Evolutionary conservation across 441 rosid genomes (phyloP), one percentile per base, ranked within the genome.

Genomic region (Jatropha multifida): DNA sequence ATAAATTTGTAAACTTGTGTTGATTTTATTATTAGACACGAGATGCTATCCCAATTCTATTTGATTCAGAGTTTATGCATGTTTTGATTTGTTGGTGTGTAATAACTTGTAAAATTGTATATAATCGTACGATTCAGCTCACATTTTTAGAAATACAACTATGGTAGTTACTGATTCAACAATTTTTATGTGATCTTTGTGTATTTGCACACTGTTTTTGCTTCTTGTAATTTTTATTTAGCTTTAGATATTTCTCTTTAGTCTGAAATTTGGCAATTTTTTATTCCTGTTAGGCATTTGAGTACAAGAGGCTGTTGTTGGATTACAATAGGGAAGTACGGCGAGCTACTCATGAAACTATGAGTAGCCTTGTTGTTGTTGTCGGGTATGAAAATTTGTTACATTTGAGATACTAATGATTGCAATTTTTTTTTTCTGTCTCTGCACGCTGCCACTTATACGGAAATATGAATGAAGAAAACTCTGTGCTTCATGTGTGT

Each of bases 321-420:
- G 99, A 96, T 81, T 96, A 92, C 76, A 93, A 82, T 69, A 91
- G 97, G 85, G 99, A 96, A 74, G 98, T 96, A 83, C 95, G 99
- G 54, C 97, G 94, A 76, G 90, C 94, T 80, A 92, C 97, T 8
- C 91, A 92, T 80, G 97, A 92, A 54, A 83, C 92, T 74, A 96
- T 93, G 98, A 83, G 83, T 77, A 86, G 77, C 83, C 85, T 96
- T 83, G 97, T 92, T 75, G 78, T 79, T 75, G 81, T 89, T 72
- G 87, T 91, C 18, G 97, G 99, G 99, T 96, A 86, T 68, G 88
- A 65, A 74, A 69, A 75, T 83, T 56, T 71, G 69, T 65, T 67
- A 14, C 18, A 23, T 66, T 9, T 58, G 48, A 62, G 32, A 69
- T 17, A 7, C 58, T 66, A 7, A 0, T 15, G 23, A n/a, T n/a